These are phyloP conservation scores for Monilinia polystroma DNA, from an alignment of 2,329 filamentous ascomycete species.

Conservation along the genomic window DNA sequence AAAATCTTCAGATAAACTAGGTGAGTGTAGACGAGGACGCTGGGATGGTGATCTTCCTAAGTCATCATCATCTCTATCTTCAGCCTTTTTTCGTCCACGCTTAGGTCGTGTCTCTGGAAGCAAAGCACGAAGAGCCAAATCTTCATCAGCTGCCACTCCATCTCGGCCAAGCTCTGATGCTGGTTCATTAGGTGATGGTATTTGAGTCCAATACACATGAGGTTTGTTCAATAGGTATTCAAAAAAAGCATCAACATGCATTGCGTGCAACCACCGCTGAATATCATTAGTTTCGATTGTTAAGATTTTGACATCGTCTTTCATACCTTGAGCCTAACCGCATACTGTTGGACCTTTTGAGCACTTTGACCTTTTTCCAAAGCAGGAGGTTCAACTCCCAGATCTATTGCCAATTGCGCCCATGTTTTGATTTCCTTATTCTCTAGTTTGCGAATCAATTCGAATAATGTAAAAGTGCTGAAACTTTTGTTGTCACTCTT, in stretches of 20 bases:
- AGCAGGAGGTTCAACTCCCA: slow-evolving; percentile 86
- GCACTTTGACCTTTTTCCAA: slow-evolving; percentile 81
- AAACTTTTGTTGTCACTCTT: slow-evolving; percentile 88
- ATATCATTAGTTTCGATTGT: slow-evolving; percentile 27
- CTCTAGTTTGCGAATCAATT: slow-evolving; percentile 76
- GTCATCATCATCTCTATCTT: slow-evolving; percentile 55
- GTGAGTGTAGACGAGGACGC: slow-evolving; percentile 59
- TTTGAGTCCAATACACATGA: slow-evolving; percentile 76
- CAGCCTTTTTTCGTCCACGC: slow-evolving; percentile 61
- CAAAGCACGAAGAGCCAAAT: slow-evolving; percentile 80
- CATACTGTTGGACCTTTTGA: slow-evolving; percentile 94
- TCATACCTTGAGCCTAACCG: slow-evolving; percentile 80
- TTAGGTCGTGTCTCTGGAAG: slow-evolving; percentile 72
- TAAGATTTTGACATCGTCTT: neutral
- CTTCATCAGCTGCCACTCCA: slow-evolving; percentile 81
- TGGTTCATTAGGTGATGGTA: slow-evolving; percentile 65
- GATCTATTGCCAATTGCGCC: slow-evolving; percentile 79
- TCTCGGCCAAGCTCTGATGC: slow-evolving; percentile 68
- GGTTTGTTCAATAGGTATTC: slow-evolving; percentile 78
- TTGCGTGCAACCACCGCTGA: slow-evolving; percentile 92
- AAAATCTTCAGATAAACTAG: slow-evolving; percentile 46
- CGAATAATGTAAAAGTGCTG: slow-evolving; percentile 71
- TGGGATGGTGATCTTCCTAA: slow-evolving; percentile 55
- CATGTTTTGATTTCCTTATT: slow-evolving; percentile 86
- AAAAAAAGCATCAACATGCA: slow-evolving; percentile 94